Evolutionary conservation across 2,329 filamentous ascomycete genomes (phyloP), one percentile per base, ranked within the genome.

Genomic region (Alternaria triticina): DNA sequence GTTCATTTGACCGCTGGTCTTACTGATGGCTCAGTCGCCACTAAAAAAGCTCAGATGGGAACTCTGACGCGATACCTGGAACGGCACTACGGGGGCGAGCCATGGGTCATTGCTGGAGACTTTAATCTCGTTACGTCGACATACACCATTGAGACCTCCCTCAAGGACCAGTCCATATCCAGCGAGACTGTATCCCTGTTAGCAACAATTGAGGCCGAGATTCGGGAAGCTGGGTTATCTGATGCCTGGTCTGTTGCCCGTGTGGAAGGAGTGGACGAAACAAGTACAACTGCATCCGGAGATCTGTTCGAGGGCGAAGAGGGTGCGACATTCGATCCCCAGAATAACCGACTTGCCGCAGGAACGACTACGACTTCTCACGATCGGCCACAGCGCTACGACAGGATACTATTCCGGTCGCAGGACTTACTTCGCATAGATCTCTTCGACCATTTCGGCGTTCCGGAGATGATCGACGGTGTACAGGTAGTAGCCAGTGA

Each of bases 281-380:
- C 71, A 0, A 71, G 75, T 20, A 62, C 71, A 13, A 65, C 69
- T 6, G 70, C 72, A 6, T 9, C 30, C 7, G 70, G 76, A 11
- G 79, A 83, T 15, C 64, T 82, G 1, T 84, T 83, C 28, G 84
- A 87, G 56, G 89, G 88, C 2, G 89, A 91, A 72, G 83, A 88
- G 64, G 89, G 88, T 2, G 87, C 88, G 4, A 91, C 89, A 0
- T 91, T 89, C 72, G 85, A 91, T 69, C 89, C 89, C 0, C 77
- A 78, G 2, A 77, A 78, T 6, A 91, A 91, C 68, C 74, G 77
- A 1, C 80, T 90, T 12, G 88, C 89, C 4, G 83, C 84, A 1
- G 79, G 82, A 11, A 83, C 84, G 4, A 83, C 85, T 1, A 84
- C 86, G 45, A 83, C 87, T 10, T 88, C 89, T 2, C 83, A 86